Conservation (phyloP, 768 basidiomycete species). For the Hericium coralloides region DNA sequence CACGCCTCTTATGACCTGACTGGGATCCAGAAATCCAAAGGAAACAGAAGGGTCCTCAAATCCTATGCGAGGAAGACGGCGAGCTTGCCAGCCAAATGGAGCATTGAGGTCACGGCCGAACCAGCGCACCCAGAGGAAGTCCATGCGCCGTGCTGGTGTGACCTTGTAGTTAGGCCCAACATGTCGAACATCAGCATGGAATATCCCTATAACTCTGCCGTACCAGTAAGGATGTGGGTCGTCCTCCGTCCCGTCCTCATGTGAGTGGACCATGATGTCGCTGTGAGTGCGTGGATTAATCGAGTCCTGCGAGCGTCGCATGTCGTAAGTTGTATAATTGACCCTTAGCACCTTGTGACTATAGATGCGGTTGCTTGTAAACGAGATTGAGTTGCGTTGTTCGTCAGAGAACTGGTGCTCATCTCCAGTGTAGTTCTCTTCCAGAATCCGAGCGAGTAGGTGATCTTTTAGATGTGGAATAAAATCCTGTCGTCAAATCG, state of each 20-base stretch:
- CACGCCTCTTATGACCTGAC: neutral
- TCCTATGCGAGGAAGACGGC: conserved; percentile 15
- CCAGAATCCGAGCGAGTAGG: conserved; percentile 11
- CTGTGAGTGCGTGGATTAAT: conserved; percentile 29
- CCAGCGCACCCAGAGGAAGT: conserved; percentile 1
- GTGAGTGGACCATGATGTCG: conserved; percentile 22
- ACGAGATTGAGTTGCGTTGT: conserved; percentile 5
- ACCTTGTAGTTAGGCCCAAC: conserved; percentile 23
- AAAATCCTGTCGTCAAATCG: conserved; percentile 10
- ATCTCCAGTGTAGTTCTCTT: neutral
- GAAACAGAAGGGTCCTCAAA: conserved; percentile 6
- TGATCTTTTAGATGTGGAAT: conserved; percentile 15
- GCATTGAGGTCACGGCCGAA: neutral
- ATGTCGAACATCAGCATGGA: conserved; percentile 19
- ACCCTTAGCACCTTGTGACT: conserved; percentile 24
- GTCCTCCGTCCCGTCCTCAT: conserved; percentile 2
- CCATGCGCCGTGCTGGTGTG: conserved; percentile 9
- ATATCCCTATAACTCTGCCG: conserved; percentile 19
- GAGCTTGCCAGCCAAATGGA: neutral
- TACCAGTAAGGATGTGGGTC: conserved; percentile 21
- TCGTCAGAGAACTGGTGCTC: neutral
- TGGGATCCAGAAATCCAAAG: neutral
- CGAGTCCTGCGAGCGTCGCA: conserved; percentile 31
- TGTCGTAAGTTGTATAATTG: conserved; percentile 36
- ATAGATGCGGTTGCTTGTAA: conserved; percentile 21